Percentiles rank a stretch among this genome's conserved stretches.
Conservation (phyloP, 192 early-diverging fungal genomes). For the Backusella morwellensis region DNA sequence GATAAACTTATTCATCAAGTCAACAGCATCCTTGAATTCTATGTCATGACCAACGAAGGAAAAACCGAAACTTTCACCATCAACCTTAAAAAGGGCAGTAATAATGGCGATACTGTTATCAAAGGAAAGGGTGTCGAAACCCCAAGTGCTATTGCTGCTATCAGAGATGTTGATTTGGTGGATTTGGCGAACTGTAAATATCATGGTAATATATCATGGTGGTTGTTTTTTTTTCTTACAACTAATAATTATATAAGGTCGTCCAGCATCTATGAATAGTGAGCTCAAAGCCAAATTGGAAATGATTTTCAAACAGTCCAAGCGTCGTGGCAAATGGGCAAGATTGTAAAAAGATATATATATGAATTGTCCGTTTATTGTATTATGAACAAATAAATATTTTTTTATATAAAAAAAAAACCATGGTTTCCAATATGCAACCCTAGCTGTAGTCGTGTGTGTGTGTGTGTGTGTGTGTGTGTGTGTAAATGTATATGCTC, state of each 20-base stretch:
- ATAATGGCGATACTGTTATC: slow-evolving; percentile 29
- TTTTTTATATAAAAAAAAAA: background rate
- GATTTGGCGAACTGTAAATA: slow-evolving; percentile 82
- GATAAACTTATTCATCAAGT: slow-evolving; percentile 64
- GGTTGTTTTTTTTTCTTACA: background rate
- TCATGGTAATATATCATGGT: slow-evolving; percentile 55
- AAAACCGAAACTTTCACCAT: slow-evolving; percentile 78
- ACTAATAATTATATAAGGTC: slow-evolving; percentile 39
- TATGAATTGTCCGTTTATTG: background rate
- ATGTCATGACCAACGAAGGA: slow-evolving; percentile 71
- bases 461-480: background rate
- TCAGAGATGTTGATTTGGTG: slow-evolving; percentile 82
- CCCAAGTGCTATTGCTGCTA: slow-evolving; percentile 68
- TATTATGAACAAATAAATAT: background rate
- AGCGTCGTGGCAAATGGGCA: slow-evolving; percentile 50
- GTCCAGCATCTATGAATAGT: slow-evolving; percentile 88
- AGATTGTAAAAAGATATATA: slow-evolving; percentile 56
- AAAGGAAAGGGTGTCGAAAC: slow-evolving; percentile 57
- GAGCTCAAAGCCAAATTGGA: slow-evolving; percentile 86
- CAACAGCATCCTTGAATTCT: slow-evolving; percentile 88
- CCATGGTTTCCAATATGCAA: background rate
- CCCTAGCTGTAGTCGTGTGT: background rate
- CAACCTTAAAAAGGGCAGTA: slow-evolving; percentile 75
- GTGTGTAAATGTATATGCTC: background rate
- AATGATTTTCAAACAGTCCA: slow-evolving; percentile 54